A percentile compares a stretch with the other conserved stretches of the same genome.
Conservation (phyloP, 768 basidiomycete species). For the Naematelia aurantialba region DNA sequence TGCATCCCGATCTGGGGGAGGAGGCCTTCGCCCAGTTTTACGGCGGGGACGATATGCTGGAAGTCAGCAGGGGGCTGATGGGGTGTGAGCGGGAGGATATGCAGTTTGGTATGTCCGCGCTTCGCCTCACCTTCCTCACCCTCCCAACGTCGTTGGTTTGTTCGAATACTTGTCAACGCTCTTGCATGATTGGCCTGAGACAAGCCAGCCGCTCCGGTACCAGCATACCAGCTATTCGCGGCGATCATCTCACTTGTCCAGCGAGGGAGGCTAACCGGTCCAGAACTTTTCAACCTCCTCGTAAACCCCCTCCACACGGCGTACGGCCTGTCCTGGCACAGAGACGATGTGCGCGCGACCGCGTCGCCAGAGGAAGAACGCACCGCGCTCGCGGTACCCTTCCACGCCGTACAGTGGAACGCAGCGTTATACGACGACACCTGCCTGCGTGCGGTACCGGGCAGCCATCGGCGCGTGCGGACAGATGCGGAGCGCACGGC, state of each 20-base stretch:
- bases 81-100: conserved; percentile 60
- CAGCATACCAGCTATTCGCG: too few relatives aligned
- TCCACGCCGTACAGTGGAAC: conserved; percentile 77
- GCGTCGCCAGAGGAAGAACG: conserved; percentile 63
- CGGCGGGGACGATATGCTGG: conserved; percentile 57
- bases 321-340: conserved; percentile 75
- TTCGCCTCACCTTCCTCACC: neutral
- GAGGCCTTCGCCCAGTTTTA: conserved; percentile 66
- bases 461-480: conserved; percentile 61
- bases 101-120: conserved; percentile 63
- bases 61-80: conserved; percentile 55
- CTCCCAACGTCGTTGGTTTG: too few relatives aligned
- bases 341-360: conserved; percentile 66
- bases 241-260: too few relatives aligned
- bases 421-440: conserved; percentile 66
- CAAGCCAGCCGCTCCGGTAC: too few relatives aligned
- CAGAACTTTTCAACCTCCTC: conserved; percentile 72
- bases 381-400: conserved; percentile 59
- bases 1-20: conserved; percentile 70
- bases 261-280: neutral
- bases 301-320: conserved; percentile 64
- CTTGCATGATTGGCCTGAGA: too few relatives aligned
- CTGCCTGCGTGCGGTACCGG: conserved; percentile 69
- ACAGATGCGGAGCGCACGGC: conserved; percentile 61
- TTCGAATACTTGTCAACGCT: too few relatives aligned